Evolutionary conservation across 2,329 filamentous ascomycete genomes (phyloP).

Genomic region (Pyrenophora seminiperda): DNA sequence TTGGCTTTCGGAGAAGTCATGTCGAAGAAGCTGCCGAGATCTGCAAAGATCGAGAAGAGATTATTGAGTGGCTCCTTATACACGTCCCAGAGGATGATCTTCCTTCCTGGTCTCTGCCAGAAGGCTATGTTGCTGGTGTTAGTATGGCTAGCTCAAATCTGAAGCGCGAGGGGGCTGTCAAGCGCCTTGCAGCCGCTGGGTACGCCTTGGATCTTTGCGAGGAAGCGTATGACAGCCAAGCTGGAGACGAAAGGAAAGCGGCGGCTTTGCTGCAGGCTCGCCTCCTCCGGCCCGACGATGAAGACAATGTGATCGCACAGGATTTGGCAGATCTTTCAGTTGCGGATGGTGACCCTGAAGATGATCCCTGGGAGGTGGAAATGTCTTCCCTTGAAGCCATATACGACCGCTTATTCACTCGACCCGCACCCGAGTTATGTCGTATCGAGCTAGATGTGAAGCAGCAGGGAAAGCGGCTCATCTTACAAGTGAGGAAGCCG

Average conservation of each 20-base stretch:
- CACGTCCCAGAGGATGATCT: conserved; percentile 97
- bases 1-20: conserved; percentile 89
- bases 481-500: conserved; percentile 72
- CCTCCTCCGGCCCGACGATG: conserved; percentile 56
- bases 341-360: conserved; percentile 52
- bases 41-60: conserved; percentile 90
- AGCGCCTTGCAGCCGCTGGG: conserved; percentile 78
- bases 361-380: conserved; percentile 81
- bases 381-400: conserved; percentile 83
- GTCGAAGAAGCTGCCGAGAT: conserved; percentile 84
- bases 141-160: conserved; percentile 83
- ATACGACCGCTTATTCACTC: conserved; percentile 67
- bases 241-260: conserved; percentile 74
- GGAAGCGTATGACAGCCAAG: conserved; percentile 72
- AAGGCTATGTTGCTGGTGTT: conserved; percentile 88
- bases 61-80: conserved; percentile 92
- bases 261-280: conserved; percentile 79
- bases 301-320: conserved; percentile 37
- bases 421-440: conserved; percentile 67
- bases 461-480: conserved; percentile 52
- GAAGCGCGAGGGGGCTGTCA: conserved; percentile 79
- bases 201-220: conserved; percentile 86
- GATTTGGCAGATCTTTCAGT: conserved; percentile 40
- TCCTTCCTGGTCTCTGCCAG: conserved; percentile 89
- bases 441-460: conserved; percentile 68